Conservation (phyloP, 2,329 filamentous ascomycete species). For the Penicillium sp. region DNA sequence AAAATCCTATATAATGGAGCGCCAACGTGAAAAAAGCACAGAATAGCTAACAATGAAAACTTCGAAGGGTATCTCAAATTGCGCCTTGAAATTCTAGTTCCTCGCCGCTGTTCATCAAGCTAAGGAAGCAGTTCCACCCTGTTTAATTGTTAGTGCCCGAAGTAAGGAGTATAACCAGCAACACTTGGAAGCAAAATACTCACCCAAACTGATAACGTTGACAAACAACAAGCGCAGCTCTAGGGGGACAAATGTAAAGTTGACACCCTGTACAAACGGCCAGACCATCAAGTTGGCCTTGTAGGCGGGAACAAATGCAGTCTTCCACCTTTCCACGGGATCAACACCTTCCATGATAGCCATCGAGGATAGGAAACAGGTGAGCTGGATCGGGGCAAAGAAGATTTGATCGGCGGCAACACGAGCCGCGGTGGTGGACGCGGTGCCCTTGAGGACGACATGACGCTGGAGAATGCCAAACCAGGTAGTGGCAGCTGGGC, state of each 20-base stretch:
- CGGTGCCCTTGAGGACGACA: slow-evolving; percentile 64
- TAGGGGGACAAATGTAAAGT: slow-evolving; percentile 84
- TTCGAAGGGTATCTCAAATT: slow-evolving; percentile 38
- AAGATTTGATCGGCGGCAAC: slow-evolving; percentile 77
- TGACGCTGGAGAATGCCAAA: slow-evolving; percentile 73
- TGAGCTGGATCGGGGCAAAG: slow-evolving; percentile 82
- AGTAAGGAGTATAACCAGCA: neutral
- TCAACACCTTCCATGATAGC: slow-evolving; percentile 72
- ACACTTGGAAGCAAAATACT: slow-evolving; percentile 27
- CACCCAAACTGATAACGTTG: slow-evolving; percentile 73
- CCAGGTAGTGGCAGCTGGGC: slow-evolving; percentile 84
- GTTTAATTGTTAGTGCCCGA: slow-evolving; percentile 7
- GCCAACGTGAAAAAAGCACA: slow-evolving; percentile 10
- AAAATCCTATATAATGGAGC: slow-evolving; percentile 9
- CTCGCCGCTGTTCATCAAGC: slow-evolving; percentile 54
- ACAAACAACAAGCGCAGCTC: slow-evolving; percentile 82
- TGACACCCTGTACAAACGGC: slow-evolving; percentile 79
- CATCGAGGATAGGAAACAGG: slow-evolving; percentile 80
- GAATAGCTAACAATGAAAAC: slow-evolving; percentile 13
- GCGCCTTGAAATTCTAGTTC: slow-evolving; percentile 20
- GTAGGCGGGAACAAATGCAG: slow-evolving; percentile 70
- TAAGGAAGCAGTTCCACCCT: slow-evolving; percentile 62
- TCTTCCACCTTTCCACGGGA: slow-evolving; percentile 67
- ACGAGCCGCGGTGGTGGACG: slow-evolving; percentile 71
- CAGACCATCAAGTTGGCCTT: slow-evolving; percentile 84